phyloP scores from a whole-genome alignment of 352 stramenopile genomes.

The Globisporangium nunn region DNA sequence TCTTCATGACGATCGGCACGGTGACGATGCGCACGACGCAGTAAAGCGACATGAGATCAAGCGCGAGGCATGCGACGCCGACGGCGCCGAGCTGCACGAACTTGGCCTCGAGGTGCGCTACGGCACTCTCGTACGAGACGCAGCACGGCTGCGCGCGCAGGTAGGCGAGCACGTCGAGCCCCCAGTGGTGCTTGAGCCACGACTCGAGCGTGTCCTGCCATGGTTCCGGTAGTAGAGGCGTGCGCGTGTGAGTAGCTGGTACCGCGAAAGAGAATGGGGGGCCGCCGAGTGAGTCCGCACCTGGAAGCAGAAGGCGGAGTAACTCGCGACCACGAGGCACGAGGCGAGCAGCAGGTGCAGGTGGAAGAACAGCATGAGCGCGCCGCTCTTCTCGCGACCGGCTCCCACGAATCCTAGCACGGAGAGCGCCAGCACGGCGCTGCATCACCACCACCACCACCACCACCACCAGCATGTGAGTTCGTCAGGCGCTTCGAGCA shows the following conservation, averaged over 20 bases:
- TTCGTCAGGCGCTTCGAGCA: neutral
- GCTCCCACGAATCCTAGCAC: slow-evolving; percentile 57
- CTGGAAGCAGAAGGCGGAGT: slow-evolving; percentile 60
- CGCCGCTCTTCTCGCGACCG: slow-evolving; percentile 49
- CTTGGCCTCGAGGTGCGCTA: slow-evolving; percentile 37
- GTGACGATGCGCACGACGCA: slow-evolving; percentile 80
- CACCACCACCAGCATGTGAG: neutral
- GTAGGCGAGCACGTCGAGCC: slow-evolving; percentile 27
- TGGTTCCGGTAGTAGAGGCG: neutral
- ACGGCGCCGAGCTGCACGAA: slow-evolving; percentile 44
- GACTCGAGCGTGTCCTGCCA: slow-evolving; percentile 37
- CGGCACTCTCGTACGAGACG: slow-evolving; percentile 39
- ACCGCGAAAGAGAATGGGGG: neutral
- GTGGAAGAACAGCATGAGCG: slow-evolving; percentile 76
- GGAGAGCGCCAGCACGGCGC: slow-evolving; percentile 41
- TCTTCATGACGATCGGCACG: slow-evolving; percentile 85
- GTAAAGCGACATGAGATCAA: slow-evolving; percentile 58
- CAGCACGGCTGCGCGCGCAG: slow-evolving; percentile 47
- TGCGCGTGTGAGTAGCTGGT: neutral
- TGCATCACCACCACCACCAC: neutral
- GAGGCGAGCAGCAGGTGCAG: slow-evolving; percentile 59
- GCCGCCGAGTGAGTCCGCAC: neutral
- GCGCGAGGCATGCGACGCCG: slow-evolving; percentile 32
- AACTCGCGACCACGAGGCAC: slow-evolving; percentile 52
- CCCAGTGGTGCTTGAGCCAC: slow-evolving; percentile 80